phyloP scores from a whole-genome alignment of 2,329 filamentous ascomycete genomes.

The Aspergillus pseudoglaucus region DNA sequence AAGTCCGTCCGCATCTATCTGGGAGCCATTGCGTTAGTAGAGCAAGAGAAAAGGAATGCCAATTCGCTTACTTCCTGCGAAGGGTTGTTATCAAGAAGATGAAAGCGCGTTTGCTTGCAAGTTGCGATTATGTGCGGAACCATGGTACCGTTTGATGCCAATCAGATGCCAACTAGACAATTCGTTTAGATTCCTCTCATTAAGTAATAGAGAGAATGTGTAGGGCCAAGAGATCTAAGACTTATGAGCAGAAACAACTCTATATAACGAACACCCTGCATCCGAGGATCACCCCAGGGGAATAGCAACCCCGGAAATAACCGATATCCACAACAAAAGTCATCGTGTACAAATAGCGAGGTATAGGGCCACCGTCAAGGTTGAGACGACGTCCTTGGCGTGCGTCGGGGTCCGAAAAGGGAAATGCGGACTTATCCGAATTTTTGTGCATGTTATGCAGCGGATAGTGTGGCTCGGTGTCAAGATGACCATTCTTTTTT shows the following conservation, averaged over 20 bases:
- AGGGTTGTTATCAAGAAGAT: conserved; percentile 51
- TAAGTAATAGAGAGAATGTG: background rate
- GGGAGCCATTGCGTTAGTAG: background rate
- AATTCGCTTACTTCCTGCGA: conserved; percentile 43
- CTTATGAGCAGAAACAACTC: too few relatives aligned
- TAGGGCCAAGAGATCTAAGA: background rate
- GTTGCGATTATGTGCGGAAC: conserved; percentile 48
- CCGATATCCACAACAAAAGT: too few relatives aligned
- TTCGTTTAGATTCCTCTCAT: background rate
- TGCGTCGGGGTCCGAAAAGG: conserved; percentile 21
- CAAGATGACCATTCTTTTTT: background rate
- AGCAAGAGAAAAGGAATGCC: background rate
- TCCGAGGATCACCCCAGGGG: too few relatives aligned
- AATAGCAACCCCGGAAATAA: too few relatives aligned
- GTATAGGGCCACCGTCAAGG: too few relatives aligned
- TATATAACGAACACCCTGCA: too few relatives aligned
- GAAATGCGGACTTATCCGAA: conserved; percentile 6
- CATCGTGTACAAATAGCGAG: too few relatives aligned
- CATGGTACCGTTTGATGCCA: conserved; percentile 2
- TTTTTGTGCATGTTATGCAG: background rate
- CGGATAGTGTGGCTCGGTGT: background rate
- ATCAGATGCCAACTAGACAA: background rate
- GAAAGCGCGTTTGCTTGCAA: conserved; percentile 62
- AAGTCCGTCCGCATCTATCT: conserved; percentile 69
- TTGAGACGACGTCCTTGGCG: background rate